phyloP scores from a whole-genome alignment of 2,329 filamentous ascomycete species.

The Monilinia fructigena region DNA sequence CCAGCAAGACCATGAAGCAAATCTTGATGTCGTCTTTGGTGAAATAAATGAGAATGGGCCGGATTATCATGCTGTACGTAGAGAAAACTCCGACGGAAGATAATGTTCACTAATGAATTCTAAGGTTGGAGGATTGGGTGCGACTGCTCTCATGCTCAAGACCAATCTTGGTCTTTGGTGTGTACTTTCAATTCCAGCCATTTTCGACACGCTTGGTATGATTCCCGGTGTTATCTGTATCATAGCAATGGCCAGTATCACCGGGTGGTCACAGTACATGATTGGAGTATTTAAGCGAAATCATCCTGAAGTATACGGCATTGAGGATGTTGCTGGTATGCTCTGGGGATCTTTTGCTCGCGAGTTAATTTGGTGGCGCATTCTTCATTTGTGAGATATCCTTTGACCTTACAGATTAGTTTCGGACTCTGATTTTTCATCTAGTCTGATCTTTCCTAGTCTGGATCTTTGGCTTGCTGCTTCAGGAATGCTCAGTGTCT shows the following conservation, averaged over 20 bases:
- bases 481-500: conserved; percentile 21
- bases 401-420: conserved; percentile 52
- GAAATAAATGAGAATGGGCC: conserved; percentile 19
- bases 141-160: conserved; percentile 43
- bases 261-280: conserved; percentile 50
- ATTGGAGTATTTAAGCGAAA: conserved; percentile 44
- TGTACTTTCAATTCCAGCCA: conserved; percentile 44
- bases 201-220: conserved; percentile 45
- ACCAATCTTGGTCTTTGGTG: conserved; percentile 44
- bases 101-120: background rate
- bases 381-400: conserved; percentile 14
- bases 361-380: conserved; percentile 13
- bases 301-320: conserved; percentile 50
- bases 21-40: conserved; percentile 16
- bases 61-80: conserved; percentile 18
- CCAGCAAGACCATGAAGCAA: background rate
- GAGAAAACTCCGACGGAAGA: background rate
- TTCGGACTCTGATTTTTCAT: conserved; percentile 45
- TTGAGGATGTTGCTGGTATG: conserved; percentile 17
- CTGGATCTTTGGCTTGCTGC: conserved; percentile 40
- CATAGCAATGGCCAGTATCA: conserved; percentile 42
- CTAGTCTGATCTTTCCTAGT: conserved; percentile 9
- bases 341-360: conserved; percentile 3
- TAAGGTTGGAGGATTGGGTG: conserved; percentile 3
- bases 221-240: conserved; percentile 46